Evolutionary conservation across 208 protist species (phyloP).

Genomic region (Crithidia brevicula): DNA sequence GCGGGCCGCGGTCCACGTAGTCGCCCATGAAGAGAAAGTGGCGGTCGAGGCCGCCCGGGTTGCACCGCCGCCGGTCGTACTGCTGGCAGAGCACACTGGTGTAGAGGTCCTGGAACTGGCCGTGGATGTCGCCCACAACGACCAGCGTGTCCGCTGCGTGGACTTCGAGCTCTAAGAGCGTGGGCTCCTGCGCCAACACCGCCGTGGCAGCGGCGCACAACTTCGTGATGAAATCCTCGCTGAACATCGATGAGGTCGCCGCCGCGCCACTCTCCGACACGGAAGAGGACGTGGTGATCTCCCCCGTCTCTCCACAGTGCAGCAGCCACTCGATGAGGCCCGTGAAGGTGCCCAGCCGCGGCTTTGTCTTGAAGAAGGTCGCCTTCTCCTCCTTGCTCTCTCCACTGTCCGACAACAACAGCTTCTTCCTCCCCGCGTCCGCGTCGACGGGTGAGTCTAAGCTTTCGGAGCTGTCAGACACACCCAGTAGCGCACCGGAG

Average conservation of each 20-base stretch:
- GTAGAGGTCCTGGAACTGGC: slow-evolving; percentile 79
- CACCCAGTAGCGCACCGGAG: slow-evolving; percentile 2
- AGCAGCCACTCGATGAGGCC: slow-evolving; percentile 39
- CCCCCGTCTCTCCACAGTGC: slow-evolving; percentile 18
- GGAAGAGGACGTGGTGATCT: neutral
- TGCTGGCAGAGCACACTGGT: slow-evolving; percentile 56
- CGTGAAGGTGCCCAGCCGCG: slow-evolving; percentile 19
- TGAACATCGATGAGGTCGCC: slow-evolving; percentile 19
- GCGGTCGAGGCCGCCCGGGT: slow-evolving; percentile 25
- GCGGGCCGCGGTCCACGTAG: slow-evolving; percentile 95
- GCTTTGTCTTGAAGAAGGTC: slow-evolving; percentile 21
- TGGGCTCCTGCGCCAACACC: slow-evolving; percentile 42
- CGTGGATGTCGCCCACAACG: slow-evolving; percentile 86
- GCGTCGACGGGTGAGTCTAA: slow-evolving; percentile 1
- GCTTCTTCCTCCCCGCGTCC: slow-evolving; percentile 23
- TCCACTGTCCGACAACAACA: neutral
- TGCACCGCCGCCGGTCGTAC: slow-evolving; percentile 56
- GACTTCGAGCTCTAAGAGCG: slow-evolving; percentile 48
- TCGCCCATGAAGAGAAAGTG: slow-evolving; percentile 98
- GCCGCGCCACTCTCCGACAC: slow-evolving; percentile 29
- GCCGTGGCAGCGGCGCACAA: slow-evolving; percentile 45
- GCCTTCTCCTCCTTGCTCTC: neutral
- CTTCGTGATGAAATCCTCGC: slow-evolving; percentile 30
- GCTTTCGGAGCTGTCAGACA: slow-evolving; percentile 27
- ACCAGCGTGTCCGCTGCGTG: slow-evolving; percentile 52